Evolutionary conservation across 2,329 filamentous ascomycete species (phyloP), one percentile per base, ranked within the genome.

Genomic region (Ascochyta koolunga): DNA sequence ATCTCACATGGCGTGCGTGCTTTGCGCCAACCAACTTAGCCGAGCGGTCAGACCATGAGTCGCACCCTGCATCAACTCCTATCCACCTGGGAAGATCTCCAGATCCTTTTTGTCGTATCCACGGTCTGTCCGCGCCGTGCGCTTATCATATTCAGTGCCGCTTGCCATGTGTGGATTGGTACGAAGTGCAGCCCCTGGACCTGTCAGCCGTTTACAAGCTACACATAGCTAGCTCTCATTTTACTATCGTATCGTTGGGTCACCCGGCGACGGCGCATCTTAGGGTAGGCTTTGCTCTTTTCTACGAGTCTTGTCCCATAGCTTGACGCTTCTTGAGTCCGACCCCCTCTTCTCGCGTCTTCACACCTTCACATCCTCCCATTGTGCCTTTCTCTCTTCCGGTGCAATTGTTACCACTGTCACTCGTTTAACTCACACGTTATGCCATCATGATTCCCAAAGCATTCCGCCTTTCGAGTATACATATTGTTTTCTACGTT

Each of bases 381-480:
- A 38, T 58, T 53, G n/a, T n/a, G n/a, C n/a, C 39, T 24, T 49
- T 40, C 11, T 45, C 16, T 45, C 16, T 5, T 27, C 11, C 16
- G 46, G 36, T 42, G 24, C 32, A 36, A 24, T 56, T 32, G 22
- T 39, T 51, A 31, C 41, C 43, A 21, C n/a, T 49, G 44, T 56
- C 59, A 43, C 50, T 60, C 52, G 36, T 58, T 60, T 29, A 19
- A 21, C 33, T 22, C 37, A 36, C 55, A 50, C 62, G 62, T 66
- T 59, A 70, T 71, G 67, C 61, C 56, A 69, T 67, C 40, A 70
- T 70, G 67, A 70, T 71, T 16, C 59, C 53, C 45, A 70, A 70
- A 46, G 65, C 64, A 15, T 62, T 62, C 50, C 64, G 66, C 33
- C 49, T 68, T 39, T 69, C 68, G 32, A 56, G 68, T 19, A 59